Evolutionary conservation across 2,329 filamentous ascomycete genomes (phyloP), one percentile per base, ranked within the genome.

Genomic region (Harringtonia aguacate): DNA sequence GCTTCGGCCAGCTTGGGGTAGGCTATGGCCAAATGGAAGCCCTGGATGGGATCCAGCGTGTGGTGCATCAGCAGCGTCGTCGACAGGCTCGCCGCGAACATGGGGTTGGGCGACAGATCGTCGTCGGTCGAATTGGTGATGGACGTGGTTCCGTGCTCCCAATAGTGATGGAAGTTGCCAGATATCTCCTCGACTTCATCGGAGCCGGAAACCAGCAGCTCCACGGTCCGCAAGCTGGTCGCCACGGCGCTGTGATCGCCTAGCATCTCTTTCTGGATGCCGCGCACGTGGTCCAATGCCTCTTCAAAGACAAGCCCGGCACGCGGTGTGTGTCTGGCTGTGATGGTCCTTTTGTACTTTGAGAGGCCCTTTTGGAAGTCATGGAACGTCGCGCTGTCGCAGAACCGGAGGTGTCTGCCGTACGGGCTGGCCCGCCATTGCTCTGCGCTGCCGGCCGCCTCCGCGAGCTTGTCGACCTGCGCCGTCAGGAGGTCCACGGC

Each of bases 1-100:
- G 49, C 41, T 4, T 63, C 53, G 0, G 58, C 50, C 2, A 72
- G 56, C 0, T 61, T 52, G 3, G 62, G 61, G 46, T 63, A 66
- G 3, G 66, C 70, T 1, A 65, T 58, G 3, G 72, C 70, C n/a
- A 80, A 61, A 55, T 81, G 76, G 46, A 73, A 81, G 1, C 75
- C 69, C 7, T 70, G 52, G 1, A 77, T 48, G 0, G 77, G 76
- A 46, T 79, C 62, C 4, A 64, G 65, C 5, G 60, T 63, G 52
- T 71, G 69, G 46, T 73, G 67, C 24, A 79, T 56, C 3, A 59
- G 48, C 2, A 60, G 58, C n/a, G 55, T 47, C 4, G 55, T 47
- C 0, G 61, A 62, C 4, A 67, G 46, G 0, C 61, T 49, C n/a
- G 48, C 52, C 21, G 63, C 58, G 43, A 71, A 66, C 33, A 69